Conservation (phyloP, 164 flowering plant species). For the Dillenia suffruticosa region DNA sequence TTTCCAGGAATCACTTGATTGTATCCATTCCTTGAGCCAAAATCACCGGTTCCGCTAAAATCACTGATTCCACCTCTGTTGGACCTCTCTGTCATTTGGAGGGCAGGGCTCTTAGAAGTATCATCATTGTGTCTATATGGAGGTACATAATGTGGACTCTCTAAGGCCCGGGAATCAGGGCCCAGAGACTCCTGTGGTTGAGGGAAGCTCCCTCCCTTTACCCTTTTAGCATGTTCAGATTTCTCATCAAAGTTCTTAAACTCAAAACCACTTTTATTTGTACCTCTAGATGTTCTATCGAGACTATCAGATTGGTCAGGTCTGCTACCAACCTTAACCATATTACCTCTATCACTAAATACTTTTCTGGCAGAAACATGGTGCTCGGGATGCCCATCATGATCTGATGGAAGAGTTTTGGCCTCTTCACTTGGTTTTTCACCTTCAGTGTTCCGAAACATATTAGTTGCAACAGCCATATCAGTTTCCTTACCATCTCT, state of each 20-base stretch:
- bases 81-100: constrained; percentile 21
- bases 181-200: constrained; percentile 27
- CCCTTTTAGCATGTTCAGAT: constrained; percentile 40
- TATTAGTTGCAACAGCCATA: constrained; percentile 20
- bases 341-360: constrained; percentile 28
- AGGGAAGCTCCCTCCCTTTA: constrained; percentile 32
- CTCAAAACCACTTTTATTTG: constrained; percentile 46
- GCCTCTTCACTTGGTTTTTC: constrained; percentile 25
- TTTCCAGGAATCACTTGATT: constrained; percentile 26
- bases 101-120: constrained; percentile 13
- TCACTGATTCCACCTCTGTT: constrained; percentile 30
- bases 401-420: constrained; percentile 23
- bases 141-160: constrained; percentile 21
- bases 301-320: constrained; percentile 35
- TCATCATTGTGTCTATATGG: constrained; percentile 34
- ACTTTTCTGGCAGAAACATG: constrained; percentile 23
- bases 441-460: constrained; percentile 20
- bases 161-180: constrained; percentile 20
- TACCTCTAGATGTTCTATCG: constrained; percentile 33
- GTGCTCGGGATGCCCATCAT: constrained; percentile 26
- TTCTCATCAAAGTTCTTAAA: constrained; percentile 30
- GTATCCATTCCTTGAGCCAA: constrained; percentile 23
- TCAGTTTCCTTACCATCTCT: constrained; percentile 34
- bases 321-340: constrained; percentile 20
- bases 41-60: constrained; percentile 26